These are phyloP conservation scores for Rhizopogon vinicolor DNA, from an alignment of 768 basidiomycete genomes.

Conservation along the genomic window DNA sequence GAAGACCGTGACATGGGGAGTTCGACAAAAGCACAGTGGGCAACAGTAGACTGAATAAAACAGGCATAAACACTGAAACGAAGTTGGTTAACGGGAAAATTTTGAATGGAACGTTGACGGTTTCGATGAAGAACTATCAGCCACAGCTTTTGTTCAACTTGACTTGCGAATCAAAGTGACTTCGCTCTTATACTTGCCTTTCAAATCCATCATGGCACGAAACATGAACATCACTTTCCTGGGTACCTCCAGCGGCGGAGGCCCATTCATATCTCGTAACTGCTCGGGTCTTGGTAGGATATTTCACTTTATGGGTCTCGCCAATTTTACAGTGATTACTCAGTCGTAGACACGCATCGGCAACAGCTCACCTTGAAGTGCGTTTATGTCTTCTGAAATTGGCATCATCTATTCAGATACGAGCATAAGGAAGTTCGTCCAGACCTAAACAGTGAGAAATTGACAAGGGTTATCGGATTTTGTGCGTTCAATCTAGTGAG, in stretches of 20 bases:
- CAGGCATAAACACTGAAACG: too few species aligned
- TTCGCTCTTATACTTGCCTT: too few species aligned
- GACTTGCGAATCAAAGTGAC: not conserved
- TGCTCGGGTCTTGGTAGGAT: conserved; percentile 56
- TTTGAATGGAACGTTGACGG: conserved; percentile 1
- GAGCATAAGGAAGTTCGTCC: too few species aligned
- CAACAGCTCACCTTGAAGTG: conserved; percentile 68
- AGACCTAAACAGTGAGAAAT: too few species aligned
- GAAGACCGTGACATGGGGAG: too few species aligned
- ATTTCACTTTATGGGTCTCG: not conserved
- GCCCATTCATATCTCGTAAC: conserved; percentile 67
- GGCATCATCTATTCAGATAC: too few species aligned
- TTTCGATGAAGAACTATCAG: conserved; percentile 9
- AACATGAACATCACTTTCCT: conserved; percentile 64
- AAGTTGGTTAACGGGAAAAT: too few species aligned
- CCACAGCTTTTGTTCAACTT: conserved; percentile 14
- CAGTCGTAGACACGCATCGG: conserved; percentile 50
- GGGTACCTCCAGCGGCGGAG: conserved; percentile 75
- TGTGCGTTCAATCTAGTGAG: too few species aligned
- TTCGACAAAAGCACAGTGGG: too few species aligned
- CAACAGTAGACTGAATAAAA: too few species aligned
- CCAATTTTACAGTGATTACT: conserved; percentile 1
- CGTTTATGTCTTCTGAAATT: conserved; percentile 22
- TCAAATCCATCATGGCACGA: conserved; percentile 23
- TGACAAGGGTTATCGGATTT: too few species aligned